These are phyloP conservation scores for Trichosporon sp. DNA, from an alignment of 1,284 basidiomycete genomes.

Conservation along the genomic window DNA sequence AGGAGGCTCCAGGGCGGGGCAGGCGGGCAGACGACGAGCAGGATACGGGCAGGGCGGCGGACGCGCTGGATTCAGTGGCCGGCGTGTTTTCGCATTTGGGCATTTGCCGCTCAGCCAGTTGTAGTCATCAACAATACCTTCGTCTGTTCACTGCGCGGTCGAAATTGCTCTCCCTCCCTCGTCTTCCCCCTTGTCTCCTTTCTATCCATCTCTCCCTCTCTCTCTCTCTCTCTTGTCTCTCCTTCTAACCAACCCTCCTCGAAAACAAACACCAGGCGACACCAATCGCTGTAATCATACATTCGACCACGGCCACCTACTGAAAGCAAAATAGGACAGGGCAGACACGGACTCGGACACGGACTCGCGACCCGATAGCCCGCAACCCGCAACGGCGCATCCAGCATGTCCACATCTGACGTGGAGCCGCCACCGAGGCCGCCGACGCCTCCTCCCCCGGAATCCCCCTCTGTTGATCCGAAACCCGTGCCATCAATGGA, in stretches of 20 bases:
- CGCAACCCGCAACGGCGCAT: background rate
- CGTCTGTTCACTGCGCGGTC: background rate
- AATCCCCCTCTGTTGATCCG: background rate
- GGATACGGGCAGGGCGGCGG: background rate
- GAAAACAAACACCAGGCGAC: too few relatives aligned
- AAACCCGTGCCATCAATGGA: background rate
- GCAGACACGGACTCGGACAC: too few relatives aligned
- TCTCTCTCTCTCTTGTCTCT: too few relatives aligned
- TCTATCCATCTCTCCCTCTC: too few relatives aligned
- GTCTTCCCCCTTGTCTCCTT: background rate
- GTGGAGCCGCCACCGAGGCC: background rate
- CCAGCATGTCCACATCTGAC: background rate
- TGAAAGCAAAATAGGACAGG: too few relatives aligned
- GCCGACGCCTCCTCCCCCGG: background rate
- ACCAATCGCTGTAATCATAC: background rate
- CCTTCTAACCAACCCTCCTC: too few relatives aligned
- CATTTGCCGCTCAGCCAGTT: conserved; percentile 2
- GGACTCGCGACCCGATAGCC: background rate
- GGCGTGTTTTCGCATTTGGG: background rate
- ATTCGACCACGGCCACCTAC: too few relatives aligned
- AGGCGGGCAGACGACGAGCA: too few relatives aligned
- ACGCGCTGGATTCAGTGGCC: too few relatives aligned
- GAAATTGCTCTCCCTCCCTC: background rate
- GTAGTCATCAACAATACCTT: conserved; percentile 11
- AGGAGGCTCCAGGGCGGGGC: background rate